Conservation (phyloP, 1,284 basidiomycete species). For the Neonothopanus nambi region DNA sequence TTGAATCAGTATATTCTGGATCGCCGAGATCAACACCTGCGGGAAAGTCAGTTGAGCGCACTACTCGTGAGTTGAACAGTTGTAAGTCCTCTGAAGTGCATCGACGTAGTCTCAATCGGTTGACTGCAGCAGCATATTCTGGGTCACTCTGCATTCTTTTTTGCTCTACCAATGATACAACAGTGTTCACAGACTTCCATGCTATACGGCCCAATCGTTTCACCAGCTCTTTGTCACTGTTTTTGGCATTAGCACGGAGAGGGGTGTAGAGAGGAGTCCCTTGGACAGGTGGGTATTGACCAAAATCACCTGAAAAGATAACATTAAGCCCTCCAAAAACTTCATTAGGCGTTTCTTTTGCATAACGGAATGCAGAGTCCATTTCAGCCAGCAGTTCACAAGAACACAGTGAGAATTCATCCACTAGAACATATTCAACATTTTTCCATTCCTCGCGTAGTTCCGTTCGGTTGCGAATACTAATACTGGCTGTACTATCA, state of each 20-base stretch:
- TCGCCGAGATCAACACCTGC: constrained; percentile 25
- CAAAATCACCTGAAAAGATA: constrained; percentile 6
- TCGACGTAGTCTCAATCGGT: constrained; percentile 17
- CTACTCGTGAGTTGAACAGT: constrained; percentile 27
- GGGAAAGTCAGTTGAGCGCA: constrained; percentile 19
- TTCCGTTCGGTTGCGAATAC: not conserved
- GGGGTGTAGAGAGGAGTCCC: constrained; percentile 5
- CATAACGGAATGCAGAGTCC: constrained; percentile 4
- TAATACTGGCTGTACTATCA: too few relatives aligned
- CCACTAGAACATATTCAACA: not conserved
- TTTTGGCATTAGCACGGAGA: too few relatives aligned
- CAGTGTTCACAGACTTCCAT: constrained; percentile 28
- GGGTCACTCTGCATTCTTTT: constrained; percentile 30
- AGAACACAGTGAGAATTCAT: constrained; percentile 4
- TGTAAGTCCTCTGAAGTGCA: constrained; percentile 29
- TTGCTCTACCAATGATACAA: constrained; percentile 29
- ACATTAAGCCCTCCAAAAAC: constrained; percentile 4
- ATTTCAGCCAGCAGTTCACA: not conserved
- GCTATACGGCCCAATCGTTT: constrained; percentile 26
- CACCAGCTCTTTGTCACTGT: constrained; percentile 16
- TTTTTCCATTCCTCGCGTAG: constrained; percentile 4
- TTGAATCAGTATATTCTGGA: constrained; percentile 12
- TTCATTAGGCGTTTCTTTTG: constrained; percentile 1
- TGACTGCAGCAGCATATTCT: constrained; percentile 28
- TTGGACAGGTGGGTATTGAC: constrained; percentile 1